Conservation (phyloP, 495 filamentous ascomycete genomes). For the Penicillium goetzii region DNA sequence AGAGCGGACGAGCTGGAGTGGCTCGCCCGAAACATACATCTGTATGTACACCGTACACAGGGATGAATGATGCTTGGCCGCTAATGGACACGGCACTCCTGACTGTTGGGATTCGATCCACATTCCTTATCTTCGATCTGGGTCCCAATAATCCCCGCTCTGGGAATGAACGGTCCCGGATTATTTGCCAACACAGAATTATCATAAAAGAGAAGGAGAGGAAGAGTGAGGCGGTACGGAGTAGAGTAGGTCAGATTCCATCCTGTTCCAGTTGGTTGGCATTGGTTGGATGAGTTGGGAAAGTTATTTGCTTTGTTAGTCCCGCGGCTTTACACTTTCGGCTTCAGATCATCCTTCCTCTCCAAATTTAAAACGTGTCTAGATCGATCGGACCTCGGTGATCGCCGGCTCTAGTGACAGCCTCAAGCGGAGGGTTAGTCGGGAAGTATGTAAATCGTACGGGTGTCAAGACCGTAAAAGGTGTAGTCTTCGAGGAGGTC, state of each 20-base stretch:
- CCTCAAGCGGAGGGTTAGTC: constrained; percentile 1
- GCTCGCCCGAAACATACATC: not conserved
- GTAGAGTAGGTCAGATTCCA: not conserved
- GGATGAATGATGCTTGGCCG: not conserved
- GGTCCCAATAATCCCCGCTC: not conserved
- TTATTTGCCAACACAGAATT: not conserved
- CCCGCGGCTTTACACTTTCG: not conserved
- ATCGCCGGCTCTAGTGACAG: constrained; percentile 18
- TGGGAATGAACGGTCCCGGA: constrained; percentile 10
- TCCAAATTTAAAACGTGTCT: constrained; percentile 9
- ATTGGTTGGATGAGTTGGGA: not conserved
- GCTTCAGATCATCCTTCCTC: not conserved
- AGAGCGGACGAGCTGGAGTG: not conserved
- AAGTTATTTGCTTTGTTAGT: too few relatives aligned
- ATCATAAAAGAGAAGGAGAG: not conserved
- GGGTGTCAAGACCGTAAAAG: not conserved
- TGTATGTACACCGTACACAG: not conserved
- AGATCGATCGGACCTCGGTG: constrained; percentile 22
- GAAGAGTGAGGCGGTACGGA: not conserved
- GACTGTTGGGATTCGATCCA: constrained; percentile 1
- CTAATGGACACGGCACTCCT: constrained; percentile 2
- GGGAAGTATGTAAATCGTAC: constrained; percentile 13
- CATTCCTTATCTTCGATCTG: constrained; percentile 15
- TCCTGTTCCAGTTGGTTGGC: not conserved
- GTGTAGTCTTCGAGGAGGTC: not conserved